Conservation (phyloP, 495 filamentous ascomycete genomes). For the Physcia stellaris region DNA sequence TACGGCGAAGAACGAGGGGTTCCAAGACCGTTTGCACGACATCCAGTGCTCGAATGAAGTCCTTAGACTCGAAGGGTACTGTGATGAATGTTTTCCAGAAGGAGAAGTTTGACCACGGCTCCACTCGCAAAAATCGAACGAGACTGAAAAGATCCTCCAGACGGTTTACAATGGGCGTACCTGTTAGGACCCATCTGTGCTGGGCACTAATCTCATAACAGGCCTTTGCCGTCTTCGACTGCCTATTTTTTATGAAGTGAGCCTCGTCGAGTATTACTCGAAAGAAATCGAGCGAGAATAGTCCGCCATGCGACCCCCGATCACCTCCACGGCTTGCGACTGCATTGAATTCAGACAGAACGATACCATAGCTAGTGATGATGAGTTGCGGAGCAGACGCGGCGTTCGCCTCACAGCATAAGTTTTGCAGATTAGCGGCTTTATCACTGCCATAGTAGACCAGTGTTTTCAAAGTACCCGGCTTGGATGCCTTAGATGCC, state of each 20-base stretch:
- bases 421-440: constrained; percentile 51
- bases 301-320: constrained; percentile 46
- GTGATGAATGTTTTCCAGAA: constrained; percentile 99
- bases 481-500: constrained; percentile 71
- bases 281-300: constrained; percentile 89
- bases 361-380: constrained; percentile 89
- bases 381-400: constrained; percentile 71
- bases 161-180: constrained; percentile 93
- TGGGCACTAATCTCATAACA: constrained; percentile 77
- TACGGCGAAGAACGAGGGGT: constrained; percentile 84
- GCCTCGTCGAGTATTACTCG: constrained; percentile 92
- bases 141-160: constrained; percentile 95
- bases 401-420: constrained; percentile 65
- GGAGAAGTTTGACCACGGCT: constrained; percentile 96
- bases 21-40: constrained; percentile 96
- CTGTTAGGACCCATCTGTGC: constrained; percentile 89
- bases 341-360: constrained; percentile 78
- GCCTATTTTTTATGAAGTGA: constrained; percentile 85
- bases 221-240: constrained; percentile 77
- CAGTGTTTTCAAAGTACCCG: constrained; percentile 66
- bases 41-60: constrained; percentile 84
- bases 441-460: constrained; percentile 90
- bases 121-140: constrained; percentile 80
- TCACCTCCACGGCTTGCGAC: constrained; percentile 42
- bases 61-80: constrained; percentile 85